Evolutionary conservation across 148 eudicot genomes (phyloP), one percentile per base, ranked within the genome.

Genomic region (Tetragonia tetragonoides): DNA sequence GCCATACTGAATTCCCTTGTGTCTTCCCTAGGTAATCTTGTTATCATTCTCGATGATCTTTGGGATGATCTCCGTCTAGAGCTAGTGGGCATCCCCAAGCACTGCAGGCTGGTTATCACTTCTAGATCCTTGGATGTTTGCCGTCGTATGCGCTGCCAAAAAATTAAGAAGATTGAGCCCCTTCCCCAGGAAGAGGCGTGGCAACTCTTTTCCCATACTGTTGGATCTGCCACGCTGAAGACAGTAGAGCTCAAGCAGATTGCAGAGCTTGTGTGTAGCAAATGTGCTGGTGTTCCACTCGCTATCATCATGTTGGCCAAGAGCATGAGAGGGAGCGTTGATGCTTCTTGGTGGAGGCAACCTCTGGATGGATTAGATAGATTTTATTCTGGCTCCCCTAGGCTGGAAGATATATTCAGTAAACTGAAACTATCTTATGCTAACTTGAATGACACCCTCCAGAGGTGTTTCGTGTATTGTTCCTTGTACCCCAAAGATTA

Each of bases 231-330:
- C 64, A 20, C 38, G 24, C 42, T 64, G 37, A 23, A 46, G 51
- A 24, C 53, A 11, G 39, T 47, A 8, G 57, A 62, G 21, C 60
- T 46, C 3, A 20, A 28, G 8, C 44, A 7, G 20, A 15, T 47
- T 18, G 74, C 21, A 16, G 47, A 78, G 20, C 59, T 20, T 61
- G 37, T 78, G 16, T 72, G 59, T 49, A 24, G 51, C 12, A 10
- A 71, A 34, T 71, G 76, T 72, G 81, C 70, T 24, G 81, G 81
- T 51, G 63, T 78, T 23, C 81, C 81, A 21, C 76, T 62, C 47
- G 81, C 81, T 78, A 72, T 78, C 6, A 38, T 40, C 38, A 46
- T 4, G 37, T 62, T 72, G 70, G 81, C 76, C 15, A 62, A 71
- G 8, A 51, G 62, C 62, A 63, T 78, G 53, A 63, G 37, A 3